Percentiles rank a stretch among this genome's conserved stretches.
phyloP scores from a whole-genome alignment of 768 basidiomycete genomes.

The Mycena leptocephala region DNA sequence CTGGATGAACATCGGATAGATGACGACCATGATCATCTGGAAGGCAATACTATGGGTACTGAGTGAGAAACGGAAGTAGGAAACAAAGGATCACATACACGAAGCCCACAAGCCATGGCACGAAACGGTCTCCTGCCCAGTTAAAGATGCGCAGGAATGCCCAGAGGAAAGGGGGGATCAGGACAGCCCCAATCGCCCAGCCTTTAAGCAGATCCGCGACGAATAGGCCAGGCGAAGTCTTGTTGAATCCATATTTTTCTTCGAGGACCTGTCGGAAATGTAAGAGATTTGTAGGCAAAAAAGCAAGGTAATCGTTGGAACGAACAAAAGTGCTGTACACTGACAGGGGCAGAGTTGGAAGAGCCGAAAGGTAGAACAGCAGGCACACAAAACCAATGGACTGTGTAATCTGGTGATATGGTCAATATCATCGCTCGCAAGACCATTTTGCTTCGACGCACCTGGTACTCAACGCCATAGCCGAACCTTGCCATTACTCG shows the following conservation, averaged over 20 bases:
- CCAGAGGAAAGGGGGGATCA: slow-evolving; percentile 91
- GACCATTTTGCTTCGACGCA: slow-evolving; percentile 48
- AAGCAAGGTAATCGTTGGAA: not conserved
- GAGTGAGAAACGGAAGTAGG: not conserved
- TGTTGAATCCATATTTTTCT: slow-evolving; percentile 97
- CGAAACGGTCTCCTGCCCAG: slow-evolving; percentile 95
- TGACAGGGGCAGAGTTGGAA: slow-evolving; percentile 83
- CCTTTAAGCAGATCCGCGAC: slow-evolving; percentile 87
- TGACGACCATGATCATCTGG: slow-evolving; percentile 87
- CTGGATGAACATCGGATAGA: slow-evolving; percentile 92
- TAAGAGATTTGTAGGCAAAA: not conserved
- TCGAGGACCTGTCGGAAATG: slow-evolving; percentile 65
- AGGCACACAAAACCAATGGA: slow-evolving; percentile 85
- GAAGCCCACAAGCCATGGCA: slow-evolving; percentile 95
- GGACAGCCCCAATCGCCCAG: slow-evolving; percentile 77
- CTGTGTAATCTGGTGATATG: slow-evolving; percentile 78
- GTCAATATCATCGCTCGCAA: not conserved
- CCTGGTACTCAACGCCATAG: slow-evolving; percentile 83
- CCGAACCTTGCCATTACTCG: slow-evolving; percentile 66
- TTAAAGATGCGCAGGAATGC: slow-evolving; percentile 91
- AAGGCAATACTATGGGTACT: slow-evolving; percentile 73
- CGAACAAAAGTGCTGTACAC: slow-evolving; percentile 91
- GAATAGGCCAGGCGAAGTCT: slow-evolving; percentile 77
- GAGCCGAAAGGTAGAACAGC: slow-evolving; percentile 75
- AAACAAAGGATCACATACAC: slow-evolving; percentile 68